Base-by-base conservation (phyloP, 2,329 filamentous ascomycete genomes). In the Arthrinium puccinioides region DNA sequence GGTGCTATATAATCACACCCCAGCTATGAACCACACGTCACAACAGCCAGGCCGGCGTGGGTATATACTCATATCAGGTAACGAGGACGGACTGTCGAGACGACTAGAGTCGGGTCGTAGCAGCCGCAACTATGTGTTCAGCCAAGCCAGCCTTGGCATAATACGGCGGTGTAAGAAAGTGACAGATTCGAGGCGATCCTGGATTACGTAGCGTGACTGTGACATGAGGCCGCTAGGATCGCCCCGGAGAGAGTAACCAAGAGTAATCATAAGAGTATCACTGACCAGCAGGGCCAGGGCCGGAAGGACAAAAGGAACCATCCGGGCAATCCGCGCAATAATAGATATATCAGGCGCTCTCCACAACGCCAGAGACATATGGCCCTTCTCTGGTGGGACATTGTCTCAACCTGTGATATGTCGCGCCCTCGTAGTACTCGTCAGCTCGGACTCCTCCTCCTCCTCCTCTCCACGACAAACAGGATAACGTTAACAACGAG, bases 321-420 rank as follows among this genome's bases (percentile, higher is more conserved):
- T 21, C 33, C 24, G 33, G 28, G 16, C 13, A 36, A 28, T 16
- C 28, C 18, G n/a, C n/a, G n/a, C n/a, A n/a, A n/a, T n/a, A n/a
- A n/a, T n/a, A n/a, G n/a, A n/a, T n/a, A n/a, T n/a, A n/a, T n/a
- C n/a, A n/a, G n/a, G n/a, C n/a, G n/a, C n/a, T n/a, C n/a, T n/a
- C n/a, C n/a, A n/a, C n/a, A n/a, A n/a, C n/a, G n/a, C n/a, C n/a
- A n/a, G n/a, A n/a, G n/a, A n/a, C n/a, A n/a, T n/a, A n/a, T n/a
- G n/a, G n/a, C n/a, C n/a, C n/a, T n/a, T n/a, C n/a, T 36, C 24
- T 23, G 11, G 24, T 36, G 33, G 33, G 23, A 24, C 25, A 21
- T 27, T 36, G 33, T 36, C 33, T 36, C 33, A 24, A 24, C 18
- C 28, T 36, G 26, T 36, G 18, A 36, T 27, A 36, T 16, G 24